A percentile compares a stretch with the other conserved stretches of the same genome.
Evolutionary conservation across 2,329 filamentous ascomycete genomes (phyloP).

Genomic region (Colletotrichum sp.): DNA sequence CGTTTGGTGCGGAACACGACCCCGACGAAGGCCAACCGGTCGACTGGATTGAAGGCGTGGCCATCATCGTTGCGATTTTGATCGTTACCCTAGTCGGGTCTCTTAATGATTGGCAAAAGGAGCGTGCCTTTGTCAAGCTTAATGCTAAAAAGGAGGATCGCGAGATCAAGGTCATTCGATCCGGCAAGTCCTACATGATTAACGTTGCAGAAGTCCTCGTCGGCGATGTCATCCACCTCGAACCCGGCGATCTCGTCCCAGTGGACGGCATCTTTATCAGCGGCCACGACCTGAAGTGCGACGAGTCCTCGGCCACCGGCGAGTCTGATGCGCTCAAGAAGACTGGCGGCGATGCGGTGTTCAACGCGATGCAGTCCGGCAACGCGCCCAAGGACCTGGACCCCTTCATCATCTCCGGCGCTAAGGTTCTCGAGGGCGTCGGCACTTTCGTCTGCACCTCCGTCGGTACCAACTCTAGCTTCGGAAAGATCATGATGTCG

Average conservation of each 20-base stretch:
- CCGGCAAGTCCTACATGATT: constrained; percentile 67
- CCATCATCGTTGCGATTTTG: constrained; percentile 68
- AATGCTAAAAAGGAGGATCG: constrained; percentile 68
- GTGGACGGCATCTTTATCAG: constrained; percentile 74
- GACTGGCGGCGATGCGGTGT: constrained; percentile 62
- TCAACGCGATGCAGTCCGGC: constrained; percentile 54
- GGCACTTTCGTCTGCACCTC: constrained; percentile 61
- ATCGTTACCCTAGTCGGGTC: constrained; percentile 69
- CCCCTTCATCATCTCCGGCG: constrained; percentile 67
- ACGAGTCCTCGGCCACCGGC: constrained; percentile 76
- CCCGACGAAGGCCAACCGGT: constrained; percentile 47
- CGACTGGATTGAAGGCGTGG: constrained; percentile 73
- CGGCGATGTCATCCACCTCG: constrained; percentile 72
- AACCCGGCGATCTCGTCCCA: constrained; percentile 73
- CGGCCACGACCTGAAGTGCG: constrained; percentile 60
- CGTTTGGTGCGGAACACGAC: constrained; percentile 54
- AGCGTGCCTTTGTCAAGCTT: constrained; percentile 67
- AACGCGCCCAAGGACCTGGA: constrained; percentile 57
- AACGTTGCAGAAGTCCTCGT: constrained; percentile 71
- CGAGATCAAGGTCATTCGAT: constrained; percentile 70
- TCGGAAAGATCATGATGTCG: constrained; percentile 61
- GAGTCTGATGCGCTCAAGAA: constrained; percentile 78
- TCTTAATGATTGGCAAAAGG: constrained; percentile 72
- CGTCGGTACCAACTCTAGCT: constrained; percentile 59
- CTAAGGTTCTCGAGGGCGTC: constrained; percentile 57